phyloP scores from a whole-genome alignment of 2,329 filamentous ascomycete species.

The Sporothrix dimorphospora region DNA sequence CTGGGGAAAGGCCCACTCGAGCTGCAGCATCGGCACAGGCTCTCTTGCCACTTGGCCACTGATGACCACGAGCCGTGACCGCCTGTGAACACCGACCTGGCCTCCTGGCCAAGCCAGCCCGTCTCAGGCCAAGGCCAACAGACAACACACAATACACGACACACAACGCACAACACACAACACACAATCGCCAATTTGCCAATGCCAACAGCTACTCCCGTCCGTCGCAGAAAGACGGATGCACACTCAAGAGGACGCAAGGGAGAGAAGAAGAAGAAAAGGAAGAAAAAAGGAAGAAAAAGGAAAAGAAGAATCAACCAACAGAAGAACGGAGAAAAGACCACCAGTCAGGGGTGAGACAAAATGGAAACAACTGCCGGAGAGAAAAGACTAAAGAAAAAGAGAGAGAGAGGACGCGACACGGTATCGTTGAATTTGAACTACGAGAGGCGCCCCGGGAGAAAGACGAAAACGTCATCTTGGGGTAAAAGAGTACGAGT shows the following conservation, averaged over 20 bases:
- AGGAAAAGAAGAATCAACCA: no score
- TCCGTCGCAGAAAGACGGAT: background rate
- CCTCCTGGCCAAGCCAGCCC: background rate
- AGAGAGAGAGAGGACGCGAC: no score
- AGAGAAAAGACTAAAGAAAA: background rate
- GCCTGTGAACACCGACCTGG: background rate
- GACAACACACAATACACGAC: no score
- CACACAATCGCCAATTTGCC: background rate
- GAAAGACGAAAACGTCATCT: slow-evolving; percentile 10
- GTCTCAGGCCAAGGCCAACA: background rate
- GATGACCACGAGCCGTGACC: slow-evolving; percentile 3
- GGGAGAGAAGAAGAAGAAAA: background rate
- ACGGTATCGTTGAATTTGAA: no score
- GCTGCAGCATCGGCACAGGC: background rate
- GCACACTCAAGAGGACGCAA: background rate
- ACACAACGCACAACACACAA: no score
- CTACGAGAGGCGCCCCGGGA: background rate
- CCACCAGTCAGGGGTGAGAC: background rate
- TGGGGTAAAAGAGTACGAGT: background rate
- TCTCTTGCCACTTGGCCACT: no score
- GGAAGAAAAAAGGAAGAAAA: no score
- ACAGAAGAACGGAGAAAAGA: background rate
- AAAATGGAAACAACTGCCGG: background rate
- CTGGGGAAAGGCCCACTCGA: background rate
- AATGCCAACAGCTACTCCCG: background rate